Base-by-base conservation (phyloP, 176 grass and related monocot species). In the Poa annua region DNA sequence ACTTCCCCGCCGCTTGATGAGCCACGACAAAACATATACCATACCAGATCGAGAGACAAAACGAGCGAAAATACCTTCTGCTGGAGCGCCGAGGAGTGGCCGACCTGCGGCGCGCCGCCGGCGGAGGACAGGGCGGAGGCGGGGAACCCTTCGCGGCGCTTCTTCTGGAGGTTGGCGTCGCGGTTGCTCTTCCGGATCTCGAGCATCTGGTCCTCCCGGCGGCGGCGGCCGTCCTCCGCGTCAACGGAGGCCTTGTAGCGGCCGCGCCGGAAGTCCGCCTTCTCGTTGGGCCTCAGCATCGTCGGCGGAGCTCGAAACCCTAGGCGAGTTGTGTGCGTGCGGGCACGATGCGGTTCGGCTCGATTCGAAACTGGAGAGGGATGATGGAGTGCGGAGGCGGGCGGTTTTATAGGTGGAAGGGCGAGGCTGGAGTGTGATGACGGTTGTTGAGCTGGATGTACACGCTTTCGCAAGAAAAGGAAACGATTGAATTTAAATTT, bases 201-300 rank as follows among this genome's bases (percentile, higher is more conserved):
- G 49, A 97, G 89, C 45, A 97, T 87, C 50, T 91, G 77, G 52
- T 86, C 87, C 79, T 93, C 94, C 2, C 94, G 83, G 22, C 94
- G 81, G 8, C 94, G 85, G 21, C 94, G 94, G 68, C 89, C 87
- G 73, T 97, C 91, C 50, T 93, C 94, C 7, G 94, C 94, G 42
- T 93, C 91, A 56, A 93, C 94, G 62, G 94, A 81, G n/a, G 89
- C 78, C 94, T 97, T 97, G 89, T 91, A 97, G 77, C 81, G 84
- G 87, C 82, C 86, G 49, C 87, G 89, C 20, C 94, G 84, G 49
- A 85, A 24, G 82, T 93, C 87, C 74, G 76, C 80, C 79, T 85
- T 76, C 84, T 97, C 94, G 89, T 51, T 93, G 79, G 94, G 91
- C 71, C 87, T 81, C 57, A 97, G 86, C 74, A 97, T 97, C 73